Evolutionary conservation across 768 basidiomycete species (phyloP).

Genomic region (Paxillus ammoniavirescens): DNA sequence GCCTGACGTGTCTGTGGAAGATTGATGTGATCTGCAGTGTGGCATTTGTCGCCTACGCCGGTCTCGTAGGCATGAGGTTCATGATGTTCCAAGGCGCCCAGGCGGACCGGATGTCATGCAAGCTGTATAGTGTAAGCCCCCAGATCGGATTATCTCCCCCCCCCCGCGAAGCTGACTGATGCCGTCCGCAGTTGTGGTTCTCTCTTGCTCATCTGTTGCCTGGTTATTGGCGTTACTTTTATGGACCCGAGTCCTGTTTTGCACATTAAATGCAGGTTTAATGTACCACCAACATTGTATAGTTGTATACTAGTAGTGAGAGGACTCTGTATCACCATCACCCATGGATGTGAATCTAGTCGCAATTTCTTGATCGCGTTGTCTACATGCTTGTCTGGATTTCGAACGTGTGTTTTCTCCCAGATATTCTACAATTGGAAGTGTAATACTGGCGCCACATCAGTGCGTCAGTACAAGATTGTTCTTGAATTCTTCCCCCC

Average conservation of each 20-base stretch:
- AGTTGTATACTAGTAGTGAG: too few relatives aligned
- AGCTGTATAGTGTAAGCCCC: slow-evolving; percentile 30
- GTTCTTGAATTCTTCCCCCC: too few relatives aligned
- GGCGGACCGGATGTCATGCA: slow-evolving; percentile 28
- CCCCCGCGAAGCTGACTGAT: not conserved
- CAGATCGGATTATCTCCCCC: not conserved
- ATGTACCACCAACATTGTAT: slow-evolving; percentile 6
- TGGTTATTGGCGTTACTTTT: slow-evolving; percentile 29
- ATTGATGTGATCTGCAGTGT: slow-evolving; percentile 26
- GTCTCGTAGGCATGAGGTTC: slow-evolving; percentile 25
- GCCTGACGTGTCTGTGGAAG: slow-evolving; percentile 24
- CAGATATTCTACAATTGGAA: not conserved
- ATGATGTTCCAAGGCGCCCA: slow-evolving; percentile 18
- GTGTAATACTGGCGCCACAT: not conserved
- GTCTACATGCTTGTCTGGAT: too few relatives aligned
- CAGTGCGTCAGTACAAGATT: not conserved
- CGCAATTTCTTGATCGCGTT: not conserved
- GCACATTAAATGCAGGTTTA: not conserved
- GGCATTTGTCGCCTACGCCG: slow-evolving; percentile 25
- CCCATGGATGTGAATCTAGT: not conserved
- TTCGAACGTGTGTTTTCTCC: not conserved
- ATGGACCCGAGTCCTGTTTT: slow-evolving; percentile 14
- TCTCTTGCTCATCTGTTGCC: slow-evolving; percentile 30
- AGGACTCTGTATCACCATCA: not conserved
- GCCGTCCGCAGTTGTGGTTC: slow-evolving; percentile 26